Percentiles rank a stretch among this genome's conserved stretches.
phyloP scores from a whole-genome alignment of 2,329 filamentous ascomycete species.

The Pseudogymnoascus sp. region DNA sequence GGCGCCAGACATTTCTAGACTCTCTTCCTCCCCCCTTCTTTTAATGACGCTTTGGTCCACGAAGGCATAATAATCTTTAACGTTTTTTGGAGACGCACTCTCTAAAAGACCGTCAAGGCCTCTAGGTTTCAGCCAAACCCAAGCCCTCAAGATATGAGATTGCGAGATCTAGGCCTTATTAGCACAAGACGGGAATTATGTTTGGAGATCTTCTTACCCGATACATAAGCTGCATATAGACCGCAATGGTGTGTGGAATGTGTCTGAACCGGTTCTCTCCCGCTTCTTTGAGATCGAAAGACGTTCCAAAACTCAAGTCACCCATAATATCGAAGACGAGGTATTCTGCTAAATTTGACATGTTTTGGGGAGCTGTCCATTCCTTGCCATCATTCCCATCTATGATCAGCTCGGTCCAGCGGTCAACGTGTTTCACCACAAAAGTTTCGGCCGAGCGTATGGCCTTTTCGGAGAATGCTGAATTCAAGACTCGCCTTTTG shows the following conservation, averaged over 20 bases:
- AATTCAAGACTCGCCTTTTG: constrained; percentile 12
- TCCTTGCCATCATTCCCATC: constrained; percentile 9
- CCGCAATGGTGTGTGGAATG: constrained; percentile 10
- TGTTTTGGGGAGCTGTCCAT: constrained; percentile 14
- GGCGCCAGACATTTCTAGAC: neutral
- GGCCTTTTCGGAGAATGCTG: constrained; percentile 13
- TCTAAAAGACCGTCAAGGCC: constrained; percentile 5
- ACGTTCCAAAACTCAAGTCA: constrained; percentile 13
- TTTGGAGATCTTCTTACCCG: neutral
- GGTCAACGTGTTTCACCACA: constrained; percentile 15
- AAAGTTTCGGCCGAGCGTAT: constrained; percentile 12
- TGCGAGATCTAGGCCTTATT: neutral
- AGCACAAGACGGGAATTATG: too few relatives aligned
- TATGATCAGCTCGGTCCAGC: constrained; percentile 14
- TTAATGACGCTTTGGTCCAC: neutral
- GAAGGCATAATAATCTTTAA: neutral
- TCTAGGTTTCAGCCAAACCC: constrained; percentile 11
- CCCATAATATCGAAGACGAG: constrained; percentile 15
- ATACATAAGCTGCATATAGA: constrained; percentile 9
- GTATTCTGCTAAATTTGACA: constrained; percentile 9
- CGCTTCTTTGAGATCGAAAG: constrained; percentile 12
- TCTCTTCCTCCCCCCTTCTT: neutral
- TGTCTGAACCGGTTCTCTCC: constrained; percentile 10
- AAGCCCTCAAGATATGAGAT: constrained; percentile 3
- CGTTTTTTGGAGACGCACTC: neutral